Percentiles rank a stretch among this genome's conserved stretches.
Evolutionary conservation across 441 rosid species (phyloP).

Genomic region (Caryocar brasiliense): DNA sequence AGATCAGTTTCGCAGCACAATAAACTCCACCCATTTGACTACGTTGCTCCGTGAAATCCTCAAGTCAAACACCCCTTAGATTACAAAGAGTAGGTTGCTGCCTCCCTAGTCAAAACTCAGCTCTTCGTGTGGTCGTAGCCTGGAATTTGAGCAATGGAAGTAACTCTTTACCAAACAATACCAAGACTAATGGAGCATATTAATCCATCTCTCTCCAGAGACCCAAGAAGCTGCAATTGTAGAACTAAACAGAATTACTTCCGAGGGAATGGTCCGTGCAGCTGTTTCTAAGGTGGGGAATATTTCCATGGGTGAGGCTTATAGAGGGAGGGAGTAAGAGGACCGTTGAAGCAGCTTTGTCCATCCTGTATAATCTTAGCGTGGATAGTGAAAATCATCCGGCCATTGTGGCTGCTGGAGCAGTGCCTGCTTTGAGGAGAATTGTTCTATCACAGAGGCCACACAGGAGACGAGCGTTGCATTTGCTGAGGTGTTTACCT

Average conservation of each 20-base stretch:
- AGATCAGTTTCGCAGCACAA: constrained; percentile 31
- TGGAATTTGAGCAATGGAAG: constrained; percentile 42
- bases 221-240: constrained; percentile 61
- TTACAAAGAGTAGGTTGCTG: constrained; percentile 73
- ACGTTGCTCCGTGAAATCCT: constrained; percentile 43
- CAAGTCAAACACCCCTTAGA: constrained; percentile 56
- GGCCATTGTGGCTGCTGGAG: constrained; percentile 62
- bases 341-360: constrained; percentile 52
- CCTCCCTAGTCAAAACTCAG: constrained; percentile 61
- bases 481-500: constrained; percentile 52
- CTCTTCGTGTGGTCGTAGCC: constrained; percentile 23
- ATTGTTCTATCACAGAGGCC: constrained; percentile 53
- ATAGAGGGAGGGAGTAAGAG: constrained; percentile 49
- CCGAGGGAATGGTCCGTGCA: constrained; percentile 44
- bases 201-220: constrained; percentile 36
- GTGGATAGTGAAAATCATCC: constrained; percentile 75
- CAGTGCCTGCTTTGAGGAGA: constrained; percentile 57
- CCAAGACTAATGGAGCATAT: constrained; percentile 66
- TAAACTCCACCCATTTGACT: constrained; percentile 28
- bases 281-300: constrained; percentile 49
- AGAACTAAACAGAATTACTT: constrained; percentile 65
- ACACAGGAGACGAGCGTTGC: constrained; percentile 64
- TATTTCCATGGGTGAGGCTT: constrained; percentile 55
- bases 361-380: constrained; percentile 60
- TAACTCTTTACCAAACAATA: constrained; percentile 63